A percentile compares a stretch with the other conserved stretches of the same genome.
These are phyloP conservation scores for Xylaria longipes DNA, from an alignment of 495 filamentous ascomycete species.

Conservation along the genomic window DNA sequence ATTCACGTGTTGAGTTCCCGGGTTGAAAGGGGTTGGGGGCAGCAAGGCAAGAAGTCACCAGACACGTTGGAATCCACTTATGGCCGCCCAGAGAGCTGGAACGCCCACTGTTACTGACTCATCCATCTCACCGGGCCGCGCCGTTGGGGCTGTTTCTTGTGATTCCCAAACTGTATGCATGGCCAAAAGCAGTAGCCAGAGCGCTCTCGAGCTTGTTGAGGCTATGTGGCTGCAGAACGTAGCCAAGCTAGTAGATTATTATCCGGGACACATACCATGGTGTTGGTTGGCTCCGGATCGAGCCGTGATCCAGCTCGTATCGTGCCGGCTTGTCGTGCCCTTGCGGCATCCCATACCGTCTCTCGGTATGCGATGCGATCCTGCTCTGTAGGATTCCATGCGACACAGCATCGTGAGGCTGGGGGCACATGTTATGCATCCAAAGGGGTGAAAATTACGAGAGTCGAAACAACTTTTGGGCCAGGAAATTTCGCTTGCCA, in stretches of 20 bases:
- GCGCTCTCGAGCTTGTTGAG: background rate
- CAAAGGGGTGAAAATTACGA: background rate
- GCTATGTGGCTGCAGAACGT: background rate
- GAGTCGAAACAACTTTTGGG: background rate
- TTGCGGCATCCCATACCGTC: conserved; percentile 3
- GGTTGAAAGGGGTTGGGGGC: background rate
- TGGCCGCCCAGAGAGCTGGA: background rate
- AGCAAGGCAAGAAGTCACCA: background rate
- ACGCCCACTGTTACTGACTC: conserved; percentile 4
- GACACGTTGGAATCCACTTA: conserved; percentile 6
- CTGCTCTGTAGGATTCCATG: background rate
- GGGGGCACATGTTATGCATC: background rate
- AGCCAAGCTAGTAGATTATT: background rate
- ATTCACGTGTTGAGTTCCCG: conserved; percentile 12
- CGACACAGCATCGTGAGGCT: background rate
- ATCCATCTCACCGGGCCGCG: background rate
- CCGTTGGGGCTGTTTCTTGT: conserved; percentile 8
- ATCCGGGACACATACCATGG: background rate
- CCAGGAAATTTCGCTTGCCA: background rate
- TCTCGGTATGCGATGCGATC: background rate
- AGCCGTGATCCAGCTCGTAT: background rate
- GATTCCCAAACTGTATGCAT: background rate
- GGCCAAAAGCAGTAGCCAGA: background rate
- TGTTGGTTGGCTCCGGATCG: conserved; percentile 8
- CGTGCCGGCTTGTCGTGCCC: conserved; percentile 12